A percentile compares a stretch with the other conserved stretches of the same genome.
Conservation (phyloP, 495 filamentous ascomycete species). For the Xylaria longipes region DNA sequence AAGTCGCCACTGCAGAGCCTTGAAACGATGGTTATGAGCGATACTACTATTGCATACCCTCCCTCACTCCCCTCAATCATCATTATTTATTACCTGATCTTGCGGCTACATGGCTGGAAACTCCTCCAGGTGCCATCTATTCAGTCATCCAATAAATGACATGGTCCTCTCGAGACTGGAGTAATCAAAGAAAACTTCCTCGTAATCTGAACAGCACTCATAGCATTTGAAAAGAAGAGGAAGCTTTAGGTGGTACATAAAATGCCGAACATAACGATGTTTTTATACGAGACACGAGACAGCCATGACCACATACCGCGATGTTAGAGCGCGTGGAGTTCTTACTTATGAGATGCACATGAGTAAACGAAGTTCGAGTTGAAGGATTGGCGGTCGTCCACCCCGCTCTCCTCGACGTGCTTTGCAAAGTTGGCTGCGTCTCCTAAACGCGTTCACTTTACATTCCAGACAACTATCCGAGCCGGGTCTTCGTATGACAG, state of each 20-base stretch:
- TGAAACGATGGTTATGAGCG: constrained; percentile 4
- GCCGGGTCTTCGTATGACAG: not conserved
- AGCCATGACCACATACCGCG: constrained; percentile 11
- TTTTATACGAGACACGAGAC: constrained; percentile 13
- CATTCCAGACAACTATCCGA: constrained; percentile 7
- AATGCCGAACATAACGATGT: not conserved
- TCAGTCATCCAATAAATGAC: not conserved
- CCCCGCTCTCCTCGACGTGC: not conserved
- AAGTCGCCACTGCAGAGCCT: constrained; percentile 45
- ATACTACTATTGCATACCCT: not conserved
- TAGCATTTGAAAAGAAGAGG: constrained; percentile 1
- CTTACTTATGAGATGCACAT: not conserved
- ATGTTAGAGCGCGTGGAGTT: constrained; percentile 4
- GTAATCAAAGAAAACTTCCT: not conserved
- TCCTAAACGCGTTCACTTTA: not conserved
- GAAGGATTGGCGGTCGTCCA: not conserved
- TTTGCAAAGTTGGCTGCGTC: not conserved
- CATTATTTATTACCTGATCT: not conserved
- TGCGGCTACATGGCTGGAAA: not conserved
- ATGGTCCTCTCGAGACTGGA: not conserved
- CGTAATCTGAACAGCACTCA: not conserved
- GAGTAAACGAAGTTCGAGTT: not conserved
- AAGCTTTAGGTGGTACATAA: constrained; percentile 1
- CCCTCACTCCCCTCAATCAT: not conserved
- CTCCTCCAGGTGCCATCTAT: not conserved